Conservation (phyloP, 306 rosid genomes). For the Pachyrhizus erosus region DNA sequence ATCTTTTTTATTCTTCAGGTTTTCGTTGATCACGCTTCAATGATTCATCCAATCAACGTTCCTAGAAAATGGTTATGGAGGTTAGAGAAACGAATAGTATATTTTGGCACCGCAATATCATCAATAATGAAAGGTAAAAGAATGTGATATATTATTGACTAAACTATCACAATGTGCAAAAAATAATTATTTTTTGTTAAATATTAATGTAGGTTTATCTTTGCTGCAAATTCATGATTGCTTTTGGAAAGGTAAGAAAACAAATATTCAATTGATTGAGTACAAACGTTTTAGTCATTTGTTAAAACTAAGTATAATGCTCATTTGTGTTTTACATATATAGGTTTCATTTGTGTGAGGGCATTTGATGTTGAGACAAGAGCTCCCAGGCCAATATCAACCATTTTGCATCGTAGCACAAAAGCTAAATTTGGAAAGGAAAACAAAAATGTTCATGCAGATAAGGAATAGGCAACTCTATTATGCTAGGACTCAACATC, state of each 20-base stretch:
- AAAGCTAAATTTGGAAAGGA: not conserved
- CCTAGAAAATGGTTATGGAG: constrained; percentile 60
- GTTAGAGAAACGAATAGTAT: constrained; percentile 32
- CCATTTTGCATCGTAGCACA: constrained; percentile 48
- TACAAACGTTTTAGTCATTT: not conserved
- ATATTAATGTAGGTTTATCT: constrained; percentile 47
- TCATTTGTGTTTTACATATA: not conserved
- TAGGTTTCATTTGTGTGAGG: constrained; percentile 66
- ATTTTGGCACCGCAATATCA: constrained; percentile 61
- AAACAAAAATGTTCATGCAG: not conserved
- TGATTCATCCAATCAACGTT: constrained; percentile 59
- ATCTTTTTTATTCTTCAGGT: constrained; percentile 46
- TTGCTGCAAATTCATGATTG: not conserved
- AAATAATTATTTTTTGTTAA: not conserved
- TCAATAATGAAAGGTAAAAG: constrained; percentile 58
- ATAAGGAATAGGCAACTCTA: not conserved
- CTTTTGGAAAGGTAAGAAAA: constrained; percentile 56
- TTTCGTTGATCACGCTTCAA: constrained; percentile 64
- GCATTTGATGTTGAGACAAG: constrained; percentile 53
- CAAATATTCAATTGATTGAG: not conserved
- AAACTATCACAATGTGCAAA: not conserved
- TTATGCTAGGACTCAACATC: not conserved
- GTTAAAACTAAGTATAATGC: not conserved
- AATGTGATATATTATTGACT: not conserved
- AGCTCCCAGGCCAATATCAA: constrained; percentile 39